A percentile compares a stretch with the other conserved stretches of the same genome.
phyloP scores from a whole-genome alignment of 306 rosid genomes.

The Glycyrrhiza uralensis region DNA sequence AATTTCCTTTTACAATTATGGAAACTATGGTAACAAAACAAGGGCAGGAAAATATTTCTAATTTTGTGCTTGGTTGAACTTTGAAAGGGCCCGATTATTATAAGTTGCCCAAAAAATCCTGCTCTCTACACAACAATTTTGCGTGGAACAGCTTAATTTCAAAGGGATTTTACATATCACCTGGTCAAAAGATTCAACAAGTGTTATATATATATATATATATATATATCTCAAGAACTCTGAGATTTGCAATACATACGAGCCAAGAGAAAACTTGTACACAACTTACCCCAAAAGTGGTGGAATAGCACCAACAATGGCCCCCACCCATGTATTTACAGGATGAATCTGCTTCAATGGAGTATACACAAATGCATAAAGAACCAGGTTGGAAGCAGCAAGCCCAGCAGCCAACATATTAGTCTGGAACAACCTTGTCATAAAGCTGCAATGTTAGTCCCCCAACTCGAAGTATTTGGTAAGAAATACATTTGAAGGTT shows the following conservation, averaged over 20 bases:
- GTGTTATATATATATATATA: too few species aligned
- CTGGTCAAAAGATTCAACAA: conserved; percentile 1
- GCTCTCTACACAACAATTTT: neutral
- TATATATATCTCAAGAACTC: neutral
- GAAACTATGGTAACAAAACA: neutral
- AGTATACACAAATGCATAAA: conserved; percentile 87
- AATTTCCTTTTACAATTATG: neutral
- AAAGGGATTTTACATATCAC: neutral
- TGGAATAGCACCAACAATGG: conserved; percentile 95
- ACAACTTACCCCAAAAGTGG: conserved; percentile 88
- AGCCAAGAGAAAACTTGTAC: neutral
- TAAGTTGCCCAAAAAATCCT: neutral
- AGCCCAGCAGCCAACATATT: conserved; percentile 97
- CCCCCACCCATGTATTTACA: conserved; percentile 96
- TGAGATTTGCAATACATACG: neutral
- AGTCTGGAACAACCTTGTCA: conserved; percentile 93
- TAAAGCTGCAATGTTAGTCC: conserved; percentile 50
- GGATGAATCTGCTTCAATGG: conserved; percentile 97
- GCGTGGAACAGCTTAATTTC: neutral
- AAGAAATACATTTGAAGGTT: neutral
- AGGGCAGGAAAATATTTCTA: conserved; percentile 3
- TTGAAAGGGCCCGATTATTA: neutral
- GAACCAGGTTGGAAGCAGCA: conserved; percentile 80
- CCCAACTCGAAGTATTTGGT: conserved; percentile 27
- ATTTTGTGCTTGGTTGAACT: neutral